Percentiles rank a stretch among this genome's conserved stretches.
Evolutionary conservation across 2,329 filamentous ascomycete genomes (phyloP).

Genomic region (Neonectria hederae): DNA sequence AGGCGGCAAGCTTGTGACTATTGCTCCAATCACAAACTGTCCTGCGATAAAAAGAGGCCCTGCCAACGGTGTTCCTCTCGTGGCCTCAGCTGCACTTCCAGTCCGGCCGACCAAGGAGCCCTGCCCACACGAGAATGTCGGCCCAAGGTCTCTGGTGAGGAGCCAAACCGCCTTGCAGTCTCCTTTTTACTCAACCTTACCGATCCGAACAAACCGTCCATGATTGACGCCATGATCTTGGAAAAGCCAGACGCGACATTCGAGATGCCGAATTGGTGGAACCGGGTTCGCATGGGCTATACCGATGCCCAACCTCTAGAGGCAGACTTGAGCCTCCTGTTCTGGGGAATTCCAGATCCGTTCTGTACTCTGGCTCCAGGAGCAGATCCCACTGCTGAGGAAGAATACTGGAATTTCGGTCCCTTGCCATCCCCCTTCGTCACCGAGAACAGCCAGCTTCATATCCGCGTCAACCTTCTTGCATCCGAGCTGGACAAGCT

Average conservation of each 20-base stretch:
- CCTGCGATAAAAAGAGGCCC: neutral
- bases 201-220: neutral
- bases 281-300: neutral
- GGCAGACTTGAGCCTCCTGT: neutral
- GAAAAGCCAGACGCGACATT: neutral
- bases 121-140: neutral
- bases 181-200: neutral
- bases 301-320: neutral
- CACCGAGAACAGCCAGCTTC: neutral
- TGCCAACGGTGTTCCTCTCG: neutral
- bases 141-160: neutral
- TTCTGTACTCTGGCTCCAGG: neutral
- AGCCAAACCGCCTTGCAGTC: neutral
- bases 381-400: neutral
- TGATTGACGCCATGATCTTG: neutral
- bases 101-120: neutral
- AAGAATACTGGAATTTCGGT: neutral
- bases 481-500: neutral
- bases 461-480: neutral
- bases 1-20: neutral
- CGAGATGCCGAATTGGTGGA: neutral
- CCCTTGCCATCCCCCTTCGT: neutral
- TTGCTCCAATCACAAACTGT: neutral
- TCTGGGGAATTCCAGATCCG: neutral
- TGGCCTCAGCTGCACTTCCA: neutral